Conservation (phyloP, 2,329 filamentous ascomycete genomes). For the Ophiostoma sp. region DNA sequence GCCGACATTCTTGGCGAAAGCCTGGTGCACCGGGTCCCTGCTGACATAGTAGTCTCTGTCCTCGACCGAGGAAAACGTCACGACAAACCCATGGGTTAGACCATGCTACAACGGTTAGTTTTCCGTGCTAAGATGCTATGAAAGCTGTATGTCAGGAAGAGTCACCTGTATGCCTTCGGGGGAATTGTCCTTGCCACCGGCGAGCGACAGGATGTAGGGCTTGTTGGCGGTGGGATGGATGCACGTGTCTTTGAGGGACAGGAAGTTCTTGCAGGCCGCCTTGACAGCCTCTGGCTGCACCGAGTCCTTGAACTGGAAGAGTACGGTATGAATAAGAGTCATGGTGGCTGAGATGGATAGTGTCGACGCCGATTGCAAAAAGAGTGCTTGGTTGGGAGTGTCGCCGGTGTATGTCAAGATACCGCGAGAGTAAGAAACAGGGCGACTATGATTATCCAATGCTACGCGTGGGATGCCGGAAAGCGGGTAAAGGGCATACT, state of each 20-base stretch:
- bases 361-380: background rate
- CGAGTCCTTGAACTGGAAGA: slow-evolving; percentile 19
- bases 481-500: no score
- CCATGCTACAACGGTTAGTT: slow-evolving; percentile 42
- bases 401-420: background rate
- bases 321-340: slow-evolving; percentile 20
- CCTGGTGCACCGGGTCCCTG: slow-evolving; percentile 56
- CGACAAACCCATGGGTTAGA: slow-evolving; percentile 61
- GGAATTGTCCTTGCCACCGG: slow-evolving; percentile 57
- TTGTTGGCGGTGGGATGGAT: slow-evolving; percentile 53
- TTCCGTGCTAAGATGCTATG: background rate
- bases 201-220: slow-evolving; percentile 53
- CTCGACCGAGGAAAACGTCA: slow-evolving; percentile 56
- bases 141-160: slow-evolving; percentile 17
- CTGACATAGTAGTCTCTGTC: slow-evolving; percentile 63
- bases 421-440: background rate
- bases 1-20: slow-evolving; percentile 38
- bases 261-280: slow-evolving; percentile 23
- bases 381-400: background rate
- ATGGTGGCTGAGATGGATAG: slow-evolving; percentile 14
- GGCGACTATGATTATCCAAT: background rate
- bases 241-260: slow-evolving; percentile 52
- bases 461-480: background rate
- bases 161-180: slow-evolving; percentile 49
- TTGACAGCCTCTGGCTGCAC: slow-evolving; percentile 4